Percentiles rank a stretch among this genome's conserved stretches.
phyloP scores from a whole-genome alignment of 495 filamentous ascomycete genomes.

The Terfezia claveryi region DNA sequence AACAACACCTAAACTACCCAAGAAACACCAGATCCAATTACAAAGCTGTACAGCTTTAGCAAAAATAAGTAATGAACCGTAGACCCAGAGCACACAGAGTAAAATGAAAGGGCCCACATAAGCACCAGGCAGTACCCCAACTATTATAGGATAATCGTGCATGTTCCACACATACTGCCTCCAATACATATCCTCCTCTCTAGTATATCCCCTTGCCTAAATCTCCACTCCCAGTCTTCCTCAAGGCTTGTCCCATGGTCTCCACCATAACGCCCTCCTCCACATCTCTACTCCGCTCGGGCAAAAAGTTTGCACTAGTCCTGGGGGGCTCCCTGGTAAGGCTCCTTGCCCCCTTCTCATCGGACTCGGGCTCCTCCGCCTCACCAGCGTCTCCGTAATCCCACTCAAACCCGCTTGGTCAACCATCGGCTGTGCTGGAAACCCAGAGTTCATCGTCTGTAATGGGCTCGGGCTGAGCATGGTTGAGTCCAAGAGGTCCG shows the following conservation, averaged over 20 bases:
- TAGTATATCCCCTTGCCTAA: constrained; percentile 23
- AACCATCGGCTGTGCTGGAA: constrained; percentile 15
- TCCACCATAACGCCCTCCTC: constrained; percentile 58
- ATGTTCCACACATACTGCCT: too few relatives aligned
- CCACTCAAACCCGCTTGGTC: constrained; percentile 10
- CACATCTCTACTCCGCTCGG: constrained; percentile 12
- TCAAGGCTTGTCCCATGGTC: constrained; percentile 72
- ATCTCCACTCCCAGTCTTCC: constrained; percentile 64
- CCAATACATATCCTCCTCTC: too few relatives aligned
- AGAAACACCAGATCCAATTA: too few relatives aligned
- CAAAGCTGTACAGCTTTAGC: too few relatives aligned
- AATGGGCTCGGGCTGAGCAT: neutral
- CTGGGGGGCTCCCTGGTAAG: constrained; percentile 23
- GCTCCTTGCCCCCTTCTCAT: constrained; percentile 20
- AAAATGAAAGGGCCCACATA: too few relatives aligned
- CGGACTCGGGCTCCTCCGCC: constrained; percentile 17
- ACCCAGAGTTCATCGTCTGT: constrained; percentile 21
- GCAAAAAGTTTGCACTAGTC: constrained; percentile 4
- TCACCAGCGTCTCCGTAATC: constrained; percentile 12
- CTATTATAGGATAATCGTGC: too few relatives aligned
- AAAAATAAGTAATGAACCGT: too few relatives aligned
- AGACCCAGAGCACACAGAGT: too few relatives aligned
- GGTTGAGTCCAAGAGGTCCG: constrained; percentile 23
- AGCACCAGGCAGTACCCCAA: too few relatives aligned
- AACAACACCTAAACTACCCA: too few relatives aligned